phyloP scores from a whole-genome alignment of 345 rosid genomes.

The Arabidopsis suecica region DNA sequence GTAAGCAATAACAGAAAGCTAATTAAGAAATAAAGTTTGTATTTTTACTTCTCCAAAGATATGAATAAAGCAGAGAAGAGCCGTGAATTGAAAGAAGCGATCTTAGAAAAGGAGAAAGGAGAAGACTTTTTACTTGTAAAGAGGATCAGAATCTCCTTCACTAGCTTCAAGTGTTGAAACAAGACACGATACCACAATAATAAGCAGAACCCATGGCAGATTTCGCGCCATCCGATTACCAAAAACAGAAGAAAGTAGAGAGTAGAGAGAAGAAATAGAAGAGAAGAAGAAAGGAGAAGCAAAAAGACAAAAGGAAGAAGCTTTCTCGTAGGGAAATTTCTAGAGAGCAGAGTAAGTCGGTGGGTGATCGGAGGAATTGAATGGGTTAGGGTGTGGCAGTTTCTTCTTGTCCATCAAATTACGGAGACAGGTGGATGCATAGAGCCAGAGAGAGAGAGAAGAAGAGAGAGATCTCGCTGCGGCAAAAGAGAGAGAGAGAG shows the following conservation, averaged over 20 bases:
- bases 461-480: constrained; percentile 32
- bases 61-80: background rate
- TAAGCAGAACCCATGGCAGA: constrained; percentile 48
- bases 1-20: background rate
- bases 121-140: constrained; percentile 61
- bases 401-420: constrained; percentile 44
- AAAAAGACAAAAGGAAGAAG: background rate
- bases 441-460: constrained; percentile 7
- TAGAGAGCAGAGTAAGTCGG: constrained; percentile 25
- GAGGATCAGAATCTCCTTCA: constrained; percentile 87
- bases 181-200: constrained; percentile 44
- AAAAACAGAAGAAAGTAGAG: background rate
- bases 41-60: background rate
- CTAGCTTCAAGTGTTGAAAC: constrained; percentile 59
- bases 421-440: constrained; percentile 40
- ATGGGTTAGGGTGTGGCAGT: constrained; percentile 18
- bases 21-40: background rate
- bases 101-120: constrained; percentile 1
- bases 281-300: background rate
- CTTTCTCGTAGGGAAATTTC: too few species aligned
- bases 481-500: constrained; percentile 14
- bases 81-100: constrained; percentile 4
- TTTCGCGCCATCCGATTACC: constrained; percentile 45
- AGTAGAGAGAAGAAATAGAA: background rate
- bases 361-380: constrained; percentile 38